These are phyloP conservation scores for Aspergillus sclerotialis DNA, from an alignment of 2,329 filamentous ascomycete genomes.

Conservation along the genomic window DNA sequence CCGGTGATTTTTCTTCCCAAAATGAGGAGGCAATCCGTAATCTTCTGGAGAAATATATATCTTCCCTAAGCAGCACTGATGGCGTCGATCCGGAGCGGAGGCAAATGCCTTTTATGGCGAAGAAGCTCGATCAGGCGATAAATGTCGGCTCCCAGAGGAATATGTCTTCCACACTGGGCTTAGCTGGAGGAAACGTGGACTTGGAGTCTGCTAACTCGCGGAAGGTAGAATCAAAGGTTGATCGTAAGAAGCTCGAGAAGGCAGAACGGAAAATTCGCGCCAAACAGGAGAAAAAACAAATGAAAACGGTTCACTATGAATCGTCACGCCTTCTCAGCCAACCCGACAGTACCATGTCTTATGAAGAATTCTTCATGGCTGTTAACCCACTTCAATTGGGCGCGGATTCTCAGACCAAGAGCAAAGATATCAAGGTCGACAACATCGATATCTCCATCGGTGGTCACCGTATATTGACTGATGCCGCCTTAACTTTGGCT, in stretches of 20 bases:
- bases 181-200: conserved; percentile 78
- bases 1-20: conserved; percentile 65
- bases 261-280: conserved; percentile 94
- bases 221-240: conserved; percentile 95
- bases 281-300: conserved; percentile 96
- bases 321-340: conserved; percentile 82
- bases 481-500: conserved; percentile 82
- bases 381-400: conserved; percentile 94
- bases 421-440: conserved; percentile 98
- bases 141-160: conserved; percentile 91
- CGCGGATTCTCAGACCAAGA: conserved; percentile 65
- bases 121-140: conserved; percentile 85
- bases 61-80: conserved; percentile 68
- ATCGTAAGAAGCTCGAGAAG: conserved; percentile 98
- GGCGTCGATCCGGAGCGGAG: conserved; percentile 59
- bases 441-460: conserved; percentile 91
- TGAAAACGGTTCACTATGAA: conserved; percentile 98
- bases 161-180: conserved; percentile 89
- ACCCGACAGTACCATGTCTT: conserved; percentile 76
- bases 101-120: conserved; percentile 68
- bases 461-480: conserved; percentile 78
- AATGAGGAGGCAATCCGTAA: conserved; percentile 72
- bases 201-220: conserved; percentile 86
- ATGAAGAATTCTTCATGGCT: conserved; percentile 99
- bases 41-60: conserved; percentile 84